Conservation (phyloP, 164 flowering plant genomes). For the Amborella trichopoda region DNA sequence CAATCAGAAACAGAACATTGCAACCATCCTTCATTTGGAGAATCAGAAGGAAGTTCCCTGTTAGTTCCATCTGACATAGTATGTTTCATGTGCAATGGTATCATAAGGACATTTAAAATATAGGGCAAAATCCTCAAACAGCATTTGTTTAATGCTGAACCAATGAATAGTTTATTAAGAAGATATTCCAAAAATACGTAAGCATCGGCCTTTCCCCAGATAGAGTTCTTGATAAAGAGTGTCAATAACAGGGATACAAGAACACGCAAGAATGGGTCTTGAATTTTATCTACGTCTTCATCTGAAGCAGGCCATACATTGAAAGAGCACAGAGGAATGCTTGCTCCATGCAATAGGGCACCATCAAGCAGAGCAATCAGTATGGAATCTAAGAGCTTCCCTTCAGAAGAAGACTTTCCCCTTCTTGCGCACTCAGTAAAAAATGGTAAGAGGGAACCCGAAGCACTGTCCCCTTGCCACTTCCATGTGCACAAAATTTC, state of each 20-base stretch:
- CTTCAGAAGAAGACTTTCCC: constrained; percentile 9
- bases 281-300: constrained; percentile 45
- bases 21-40: constrained; percentile 48
- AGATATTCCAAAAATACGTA: constrained; percentile 29
- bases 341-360: constrained; percentile 51
- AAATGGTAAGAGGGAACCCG: constrained; percentile 53
- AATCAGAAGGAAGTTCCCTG: constrained; percentile 16
- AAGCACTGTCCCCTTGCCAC: constrained; percentile 74
- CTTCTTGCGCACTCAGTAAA: constrained; percentile 31
- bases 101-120: constrained; percentile 38
- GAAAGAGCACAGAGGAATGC: constrained; percentile 13
- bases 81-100: constrained; percentile 21
- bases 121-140: constrained; percentile 67
- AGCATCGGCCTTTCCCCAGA: constrained; percentile 56
- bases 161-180: constrained; percentile 40
- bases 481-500: constrained; percentile 90
- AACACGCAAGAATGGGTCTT: constrained; percentile 72
- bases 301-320: constrained; percentile 27
- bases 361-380: constrained; percentile 64
- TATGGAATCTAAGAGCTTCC: constrained; percentile 38
- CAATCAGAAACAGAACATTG: constrained; percentile 31
- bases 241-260: constrained; percentile 40
- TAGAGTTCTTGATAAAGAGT: constrained; percentile 35
- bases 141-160: constrained; percentile 34
- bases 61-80: constrained; percentile 11